phyloP scores from a whole-genome alignment of 2,329 filamentous ascomycete species.

The Elsinoe fawcettii region DNA sequence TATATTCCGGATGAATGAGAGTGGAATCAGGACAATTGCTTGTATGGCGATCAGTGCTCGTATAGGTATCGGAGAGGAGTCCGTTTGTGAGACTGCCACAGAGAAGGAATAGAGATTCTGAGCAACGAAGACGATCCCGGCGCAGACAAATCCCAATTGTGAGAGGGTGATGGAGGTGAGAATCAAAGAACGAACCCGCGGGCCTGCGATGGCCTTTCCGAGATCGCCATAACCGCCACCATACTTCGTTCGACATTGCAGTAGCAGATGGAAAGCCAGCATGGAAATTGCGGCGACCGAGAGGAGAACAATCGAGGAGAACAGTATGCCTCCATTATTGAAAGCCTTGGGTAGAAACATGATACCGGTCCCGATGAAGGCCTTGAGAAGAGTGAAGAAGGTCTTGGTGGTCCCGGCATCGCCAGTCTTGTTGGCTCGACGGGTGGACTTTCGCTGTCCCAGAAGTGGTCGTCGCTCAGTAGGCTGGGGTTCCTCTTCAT shows the following conservation, averaged over 20 bases:
- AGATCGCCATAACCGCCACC: constrained; percentile 69
- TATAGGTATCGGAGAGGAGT: constrained; percentile 43
- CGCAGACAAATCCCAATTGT: constrained; percentile 70
- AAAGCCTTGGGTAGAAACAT: constrained; percentile 77
- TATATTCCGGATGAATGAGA: constrained; percentile 66
- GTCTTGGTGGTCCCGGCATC: constrained; percentile 63
- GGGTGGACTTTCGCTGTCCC: constrained; percentile 47
- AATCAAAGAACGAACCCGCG: constrained; percentile 56
- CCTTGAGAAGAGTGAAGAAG: constrained; percentile 71
- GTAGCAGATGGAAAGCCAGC: constrained; percentile 62
- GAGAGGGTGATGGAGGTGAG: constrained; percentile 64
- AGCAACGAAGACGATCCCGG: constrained; percentile 68
- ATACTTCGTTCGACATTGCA: constrained; percentile 56
- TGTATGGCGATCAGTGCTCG: constrained; percentile 58
- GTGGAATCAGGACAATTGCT: constrained; percentile 55
- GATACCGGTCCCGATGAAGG: constrained; percentile 72
- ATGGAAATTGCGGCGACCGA: constrained; percentile 59
- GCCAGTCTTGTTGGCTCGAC: constrained; percentile 41
- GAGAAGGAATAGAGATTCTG: constrained; percentile 65
- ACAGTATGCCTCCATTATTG: constrained; percentile 67
- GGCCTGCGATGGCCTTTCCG: constrained; percentile 58
- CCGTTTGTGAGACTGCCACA: constrained; percentile 47
- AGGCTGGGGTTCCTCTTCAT: constrained; percentile 32
- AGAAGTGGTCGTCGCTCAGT: constrained; percentile 55
- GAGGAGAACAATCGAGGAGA: constrained; percentile 62